Evolutionary conservation across 805 yeast species (phyloP).

Genomic region (Candida silvatica): DNA sequence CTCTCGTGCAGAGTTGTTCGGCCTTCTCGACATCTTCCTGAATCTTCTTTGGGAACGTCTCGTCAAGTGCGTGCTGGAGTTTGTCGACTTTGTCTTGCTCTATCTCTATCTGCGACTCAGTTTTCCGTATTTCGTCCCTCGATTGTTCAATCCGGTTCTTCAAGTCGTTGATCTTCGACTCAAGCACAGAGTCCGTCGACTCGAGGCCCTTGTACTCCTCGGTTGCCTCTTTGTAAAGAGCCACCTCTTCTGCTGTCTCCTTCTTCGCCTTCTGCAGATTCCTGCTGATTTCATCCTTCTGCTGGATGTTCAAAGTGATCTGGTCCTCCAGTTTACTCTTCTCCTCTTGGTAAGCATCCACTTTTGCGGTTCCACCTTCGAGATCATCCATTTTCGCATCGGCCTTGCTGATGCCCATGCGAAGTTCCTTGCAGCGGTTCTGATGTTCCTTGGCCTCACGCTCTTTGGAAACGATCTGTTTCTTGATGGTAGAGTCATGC

Average conservation of each 20-base stretch:
- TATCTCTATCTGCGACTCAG: not conserved
- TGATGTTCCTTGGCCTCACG: conserved; percentile 3
- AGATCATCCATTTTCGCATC: conserved; percentile 34
- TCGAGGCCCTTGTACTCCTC: conserved; percentile 6
- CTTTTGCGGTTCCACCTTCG: conserved; percentile 32
- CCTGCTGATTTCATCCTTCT: conserved; percentile 12
- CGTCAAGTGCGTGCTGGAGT: conserved; percentile 18
- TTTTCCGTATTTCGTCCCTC: conserved; percentile 1
- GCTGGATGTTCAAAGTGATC: conserved; percentile 16
- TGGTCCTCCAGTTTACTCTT: conserved; percentile 23
- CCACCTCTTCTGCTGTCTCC: conserved; percentile 11
- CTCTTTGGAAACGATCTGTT: conserved; percentile 7
- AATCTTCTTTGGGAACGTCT: conserved; percentile 20
- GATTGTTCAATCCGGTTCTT: conserved; percentile 15
- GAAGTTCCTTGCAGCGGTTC: conserved; percentile 4
- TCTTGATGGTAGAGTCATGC: conserved; percentile 4
- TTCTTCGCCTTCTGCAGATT: conserved; percentile 4
- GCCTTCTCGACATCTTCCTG: conserved; percentile 23
- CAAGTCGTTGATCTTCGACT: conserved; percentile 11
- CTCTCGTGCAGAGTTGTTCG: conserved; percentile 34
- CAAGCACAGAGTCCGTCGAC: conserved; percentile 5
- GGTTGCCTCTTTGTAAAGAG: conserved; percentile 6
- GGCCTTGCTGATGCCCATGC: conserved; percentile 23
- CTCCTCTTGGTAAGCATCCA: conserved; percentile 26
- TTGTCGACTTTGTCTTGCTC: conserved; percentile 13